Evolutionary conservation across 768 basidiomycete genomes (phyloP), one percentile per base, ranked within the genome.

Genomic region (Lentinula edodes): DNA sequence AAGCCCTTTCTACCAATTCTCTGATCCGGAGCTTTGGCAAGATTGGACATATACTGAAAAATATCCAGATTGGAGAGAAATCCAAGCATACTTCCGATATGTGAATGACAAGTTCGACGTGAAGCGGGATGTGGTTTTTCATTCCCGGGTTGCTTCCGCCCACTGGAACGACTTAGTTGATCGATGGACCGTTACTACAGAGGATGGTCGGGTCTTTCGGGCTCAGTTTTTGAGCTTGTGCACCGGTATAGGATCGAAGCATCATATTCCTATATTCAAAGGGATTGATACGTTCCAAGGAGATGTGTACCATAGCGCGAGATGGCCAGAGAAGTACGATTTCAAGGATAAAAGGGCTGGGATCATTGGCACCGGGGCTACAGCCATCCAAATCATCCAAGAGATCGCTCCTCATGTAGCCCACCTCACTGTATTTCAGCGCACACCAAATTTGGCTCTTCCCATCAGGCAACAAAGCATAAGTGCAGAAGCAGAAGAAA

Each of bases 371-470:
- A 61, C 60, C 4, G 60, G 60, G 6, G 52, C 52, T 20, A 38
- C 23, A 12, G 53, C 34, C 10, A n/a, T 55, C 9, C 53, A 55
- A n/a, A 18, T 66, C 15, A 64, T 64, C n/a, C 65, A 66, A 51
- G 56, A 45, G 34, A 48, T 55, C 12, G 58, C 60, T n/a, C 12
- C 51, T 8, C 38, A 39, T 12, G 60, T 51, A 5, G 35, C 12
- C 2, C 63, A 64, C 23, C 63, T 66, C 45, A 64, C 65, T 8
- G 57, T 66, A 10, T 66, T 64, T 57, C 63, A 66, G 20, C 63
- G 63, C 48, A 59, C 39, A 6, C 63, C 61, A 42, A 61, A 61
- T 54, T 23, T 43, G 4, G 32, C 51, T 2, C 51, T 61, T n/a
- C 52, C 60, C 6, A 61, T 61, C 52, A 35, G 34, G n/a, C 48